Conservation (phyloP, 768 basidiomycete genomes). For the Ramaria rubella region DNA sequence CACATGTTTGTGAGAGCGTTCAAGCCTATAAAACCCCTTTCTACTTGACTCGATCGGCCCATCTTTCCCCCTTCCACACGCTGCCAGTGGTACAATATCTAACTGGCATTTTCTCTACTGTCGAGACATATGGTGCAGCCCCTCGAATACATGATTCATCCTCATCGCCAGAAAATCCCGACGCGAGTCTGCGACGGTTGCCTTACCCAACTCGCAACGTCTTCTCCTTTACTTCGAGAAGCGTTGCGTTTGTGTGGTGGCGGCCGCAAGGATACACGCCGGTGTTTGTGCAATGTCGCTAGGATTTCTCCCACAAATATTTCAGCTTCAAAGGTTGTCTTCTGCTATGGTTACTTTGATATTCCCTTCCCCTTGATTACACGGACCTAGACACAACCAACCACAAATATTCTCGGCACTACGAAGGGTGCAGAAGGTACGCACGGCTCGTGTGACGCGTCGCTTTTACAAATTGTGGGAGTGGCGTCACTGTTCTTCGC, state of each 20-base stretch:
- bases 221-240: not conserved
- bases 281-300: not conserved
- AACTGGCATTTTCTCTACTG: too few species aligned
- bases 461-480: too few species aligned
- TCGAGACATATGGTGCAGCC: too few species aligned
- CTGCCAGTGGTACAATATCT: not conserved
- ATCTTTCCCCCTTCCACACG: not conserved
- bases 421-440: not conserved
- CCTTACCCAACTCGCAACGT: not conserved
- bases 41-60: not conserved
- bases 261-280: slow-evolving; percentile 6
- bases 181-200: not conserved
- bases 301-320: not conserved
- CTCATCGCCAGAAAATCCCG: too few species aligned
- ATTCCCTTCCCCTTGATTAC: not conserved
- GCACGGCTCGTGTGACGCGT: too few species aligned
- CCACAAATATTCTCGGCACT: not conserved
- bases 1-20: too few species aligned
- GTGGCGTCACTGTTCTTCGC: too few species aligned
- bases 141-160: too few species aligned
- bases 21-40: not conserved
- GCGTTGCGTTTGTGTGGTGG: slow-evolving; percentile 1
- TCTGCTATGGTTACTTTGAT: not conserved
- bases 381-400: not conserved
- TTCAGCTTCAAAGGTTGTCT: not conserved